Evolutionary conservation across 2,329 filamentous ascomycete genomes (phyloP).

Genomic region (Cordyceps cateniannulata): DNA sequence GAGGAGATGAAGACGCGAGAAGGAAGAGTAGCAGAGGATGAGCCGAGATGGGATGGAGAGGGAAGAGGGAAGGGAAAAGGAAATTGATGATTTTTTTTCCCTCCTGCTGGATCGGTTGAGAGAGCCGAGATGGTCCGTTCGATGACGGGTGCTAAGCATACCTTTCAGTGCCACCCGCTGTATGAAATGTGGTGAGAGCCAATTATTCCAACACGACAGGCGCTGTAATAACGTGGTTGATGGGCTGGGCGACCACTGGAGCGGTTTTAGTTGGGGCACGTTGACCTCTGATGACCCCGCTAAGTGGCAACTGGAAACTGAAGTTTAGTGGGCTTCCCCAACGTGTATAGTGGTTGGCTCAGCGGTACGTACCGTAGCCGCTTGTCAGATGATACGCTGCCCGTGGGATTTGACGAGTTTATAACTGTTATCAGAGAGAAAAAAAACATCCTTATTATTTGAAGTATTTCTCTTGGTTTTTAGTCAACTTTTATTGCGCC

Average conservation of each 20-base stretch:
- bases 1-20: background rate
- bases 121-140: background rate
- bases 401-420: background rate
- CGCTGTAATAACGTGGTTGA: background rate
- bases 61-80: background rate
- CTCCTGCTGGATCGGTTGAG: constrained; percentile 4
- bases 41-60: background rate
- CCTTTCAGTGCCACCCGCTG: background rate
- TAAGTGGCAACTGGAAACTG: background rate
- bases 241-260: background rate
- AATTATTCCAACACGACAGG: background rate
- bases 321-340: constrained; percentile 16
- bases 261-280: background rate
- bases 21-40: background rate
- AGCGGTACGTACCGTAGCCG: background rate
- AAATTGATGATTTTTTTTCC: background rate
- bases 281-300: background rate
- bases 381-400: background rate
- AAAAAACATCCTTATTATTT: background rate
- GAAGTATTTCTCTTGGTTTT: background rate
- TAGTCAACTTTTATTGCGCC: no score
- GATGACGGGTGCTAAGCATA: background rate
- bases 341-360: constrained; percentile 2
- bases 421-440: background rate
- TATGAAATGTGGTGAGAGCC: background rate